Base-by-base conservation (phyloP, 306 rosid genomes). In the Oxytropis ochrocephala region DNA sequence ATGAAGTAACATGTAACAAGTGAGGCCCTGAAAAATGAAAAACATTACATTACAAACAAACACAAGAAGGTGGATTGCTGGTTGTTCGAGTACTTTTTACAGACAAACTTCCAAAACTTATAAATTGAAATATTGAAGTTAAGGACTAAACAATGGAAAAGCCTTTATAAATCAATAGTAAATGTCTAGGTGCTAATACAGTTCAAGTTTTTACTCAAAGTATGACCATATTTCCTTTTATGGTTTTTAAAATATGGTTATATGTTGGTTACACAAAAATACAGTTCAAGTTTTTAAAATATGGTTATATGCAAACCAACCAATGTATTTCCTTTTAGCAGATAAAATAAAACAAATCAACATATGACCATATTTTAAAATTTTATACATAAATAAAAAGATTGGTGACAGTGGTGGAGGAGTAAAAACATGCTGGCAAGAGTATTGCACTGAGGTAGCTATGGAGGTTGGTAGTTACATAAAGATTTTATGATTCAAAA, bases 1-100 rank as follows among this genome's bases (percentile, higher is more conserved):
- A 76, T 82, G 90, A 74, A 90, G 91, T 78, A 90, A 84, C 76
- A 82, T 96, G 86, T 73, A 70, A 72, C 98, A 94, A 39, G 96
- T 88, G 52, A 90, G 80, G 12, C 83, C 92, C 98, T 94, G 87
- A 16, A 33, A 46, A 76, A 75, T 54, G 52, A 74, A 75, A 61
- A 78, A 76, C 14, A 55, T 60, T 69, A 21, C 36, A 65, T 70
- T 63, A 43, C 55, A 18, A 71, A 56, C 53, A 73, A 53, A 68
- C 13, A 51, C 5, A 21, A 35, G 77, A 72, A 70, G 43, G 32
- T 24, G 27, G 67, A 55, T 69, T 39, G 13, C 7, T 13, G 47
- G 59, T 57, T 36, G 67, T 47, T 69, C 66, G 32, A 49, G 55
- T 69, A 49, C 47, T 47, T 54, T 57, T 10, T 32, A 13, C 53